A percentile compares a stretch with the other conserved stretches of the same genome.
These are phyloP conservation scores for Penicillium carneum DNA, from an alignment of 2,329 filamentous ascomycete species.

Conservation along the genomic window DNA sequence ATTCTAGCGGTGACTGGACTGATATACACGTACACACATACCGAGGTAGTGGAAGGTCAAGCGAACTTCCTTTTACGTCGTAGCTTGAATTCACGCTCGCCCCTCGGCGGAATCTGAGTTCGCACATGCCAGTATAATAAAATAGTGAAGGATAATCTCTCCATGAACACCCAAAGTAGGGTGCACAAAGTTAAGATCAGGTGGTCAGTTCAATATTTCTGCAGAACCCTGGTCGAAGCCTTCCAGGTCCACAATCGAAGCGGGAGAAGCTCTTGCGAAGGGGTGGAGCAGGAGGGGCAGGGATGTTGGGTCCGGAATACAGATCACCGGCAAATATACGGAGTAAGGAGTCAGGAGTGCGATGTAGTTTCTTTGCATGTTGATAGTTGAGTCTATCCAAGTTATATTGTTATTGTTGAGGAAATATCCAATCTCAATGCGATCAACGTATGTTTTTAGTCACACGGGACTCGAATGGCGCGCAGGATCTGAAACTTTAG, in stretches of 20 bases:
- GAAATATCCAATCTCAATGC: not conserved
- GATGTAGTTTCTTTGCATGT: not conserved
- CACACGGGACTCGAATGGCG: constrained; percentile 11
- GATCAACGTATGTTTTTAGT: not conserved
- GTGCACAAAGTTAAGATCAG: constrained; percentile 16
- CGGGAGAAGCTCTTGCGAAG: constrained; percentile 49
- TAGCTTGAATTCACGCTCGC: constrained; percentile 22
- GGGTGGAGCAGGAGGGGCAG: constrained; percentile 43
- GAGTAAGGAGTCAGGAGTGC: not conserved
- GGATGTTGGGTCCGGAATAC: constrained; percentile 25
- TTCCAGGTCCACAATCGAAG: constrained; percentile 48
- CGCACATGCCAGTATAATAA: not conserved
- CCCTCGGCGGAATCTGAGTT: constrained; percentile 10
- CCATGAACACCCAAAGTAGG: not conserved
- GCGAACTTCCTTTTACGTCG: constrained; percentile 30
- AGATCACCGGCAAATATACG: constrained; percentile 13
- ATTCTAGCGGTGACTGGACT: not conserved
- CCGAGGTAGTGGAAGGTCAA: constrained; percentile 33
- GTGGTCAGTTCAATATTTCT: constrained; percentile 32
- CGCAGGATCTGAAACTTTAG: constrained; percentile 15
- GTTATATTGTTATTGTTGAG: not conserved
- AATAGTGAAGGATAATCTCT: not conserved
- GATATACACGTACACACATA: constrained; percentile 11
- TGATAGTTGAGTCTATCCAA: not conserved
- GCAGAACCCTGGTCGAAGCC: constrained; percentile 40